Base-by-base conservation (phyloP, 169 alveolate species). In the Cryptosporidium sp. region DNA sequence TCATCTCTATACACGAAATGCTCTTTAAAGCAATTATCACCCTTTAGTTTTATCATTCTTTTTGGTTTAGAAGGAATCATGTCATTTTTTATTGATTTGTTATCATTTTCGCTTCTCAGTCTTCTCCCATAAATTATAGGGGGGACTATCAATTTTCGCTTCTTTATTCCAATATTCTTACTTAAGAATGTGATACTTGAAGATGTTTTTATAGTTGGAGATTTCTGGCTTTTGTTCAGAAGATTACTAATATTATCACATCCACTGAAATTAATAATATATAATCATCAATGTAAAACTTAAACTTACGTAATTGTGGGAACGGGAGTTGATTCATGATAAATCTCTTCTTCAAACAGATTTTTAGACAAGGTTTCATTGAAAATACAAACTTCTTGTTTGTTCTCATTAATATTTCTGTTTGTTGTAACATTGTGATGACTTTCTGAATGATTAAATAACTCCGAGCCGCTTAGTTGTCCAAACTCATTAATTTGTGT, bases 81-180 rank as follows among this genome's bases (percentile, higher is more conserved):
- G 37, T 31, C 31, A 14, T 37, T 52, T 8, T 26, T 26, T 18
- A 41, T 12, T 26, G 23, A 0, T 62, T 80, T 80, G 39, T 26
- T 61, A 33, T 62, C 23, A 41, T 21, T 33, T 21, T 37, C 52
- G 23, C 41, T 80, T 48, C 45, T 62, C 26, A 29, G 21, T 29
- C 68, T 62, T 23, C 67, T 80, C 26, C 69, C 89, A 59, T 65
- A 26, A 21, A 52, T 23, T 7, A 80, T 65, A 21, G 71, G 89
- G 10, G 89, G 89, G 0, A 75, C 75, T 52, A 80, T 80, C 50
- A 80, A 48, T n/a, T 43, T 80, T 29, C 89, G 89, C 26, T 80
- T 80, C 29, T 80, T 80, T 29, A 80, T 26, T 41, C 65, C 89
- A 4, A 80, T 39, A 80, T 43, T 62, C 7, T 80, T 62, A 48